A percentile compares a stretch with the other conserved stretches of the same genome.
phyloP scores from a whole-genome alignment of 345 rosid species.

The Eucalyptus camaldulensis region DNA sequence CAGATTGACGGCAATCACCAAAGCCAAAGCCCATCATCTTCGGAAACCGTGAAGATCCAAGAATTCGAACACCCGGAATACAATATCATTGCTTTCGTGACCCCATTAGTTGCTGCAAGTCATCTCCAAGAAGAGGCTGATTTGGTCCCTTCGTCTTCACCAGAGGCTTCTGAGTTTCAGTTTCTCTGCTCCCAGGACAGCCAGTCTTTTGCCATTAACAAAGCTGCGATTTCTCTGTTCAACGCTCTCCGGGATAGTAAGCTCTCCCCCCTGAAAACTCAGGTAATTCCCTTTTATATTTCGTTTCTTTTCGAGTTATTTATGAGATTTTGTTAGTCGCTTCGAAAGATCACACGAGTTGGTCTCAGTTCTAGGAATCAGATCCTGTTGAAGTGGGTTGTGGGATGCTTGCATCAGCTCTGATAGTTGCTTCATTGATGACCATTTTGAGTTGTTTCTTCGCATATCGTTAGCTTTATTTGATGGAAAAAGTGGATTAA shows the following conservation, averaged over 20 bases:
- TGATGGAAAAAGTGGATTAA: neutral
- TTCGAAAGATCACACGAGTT: neutral
- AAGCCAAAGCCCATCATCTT: neutral
- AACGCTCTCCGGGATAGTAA: neutral
- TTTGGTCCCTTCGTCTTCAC: slow-evolving; percentile 19
- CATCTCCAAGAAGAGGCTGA: neutral
- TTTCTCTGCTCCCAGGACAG: slow-evolving; percentile 25
- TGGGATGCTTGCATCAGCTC: neutral
- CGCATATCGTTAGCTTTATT: neutral
- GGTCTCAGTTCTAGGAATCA: neutral
- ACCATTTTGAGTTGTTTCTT: neutral
- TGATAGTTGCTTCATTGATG: neutral
- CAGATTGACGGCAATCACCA: neutral
- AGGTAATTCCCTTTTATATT: slow-evolving; percentile 6
- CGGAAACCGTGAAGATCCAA: neutral
- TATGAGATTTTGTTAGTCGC: neutral
- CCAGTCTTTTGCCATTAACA: slow-evolving; percentile 23
- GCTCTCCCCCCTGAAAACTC: slow-evolving; percentile 14
- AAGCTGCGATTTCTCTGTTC: slow-evolving; percentile 28
- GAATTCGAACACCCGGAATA: neutral
- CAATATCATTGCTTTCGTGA: slow-evolving; percentile 22
- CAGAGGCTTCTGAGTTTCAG: slow-evolving; percentile 5
- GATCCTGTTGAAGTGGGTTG: neutral
- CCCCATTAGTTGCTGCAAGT: neutral
- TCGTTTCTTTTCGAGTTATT: neutral